These are phyloP conservation scores for Withania somnifera DNA, from an alignment of 305 asterid genomes.

Conservation along the genomic window DNA sequence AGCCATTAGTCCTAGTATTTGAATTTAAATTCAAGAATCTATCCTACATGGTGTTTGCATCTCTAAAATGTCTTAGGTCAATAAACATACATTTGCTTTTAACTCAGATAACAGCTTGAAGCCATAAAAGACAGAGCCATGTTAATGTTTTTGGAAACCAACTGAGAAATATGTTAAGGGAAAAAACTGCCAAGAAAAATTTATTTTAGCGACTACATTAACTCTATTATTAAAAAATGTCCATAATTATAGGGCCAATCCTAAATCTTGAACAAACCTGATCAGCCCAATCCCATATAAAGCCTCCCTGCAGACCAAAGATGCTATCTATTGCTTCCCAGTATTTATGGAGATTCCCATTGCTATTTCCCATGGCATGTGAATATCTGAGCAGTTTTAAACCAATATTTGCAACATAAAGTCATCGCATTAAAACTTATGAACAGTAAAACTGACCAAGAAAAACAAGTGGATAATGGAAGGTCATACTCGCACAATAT, in stretches of 20 bases:
- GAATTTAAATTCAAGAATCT: neutral
- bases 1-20: neutral
- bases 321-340: slow-evolving; percentile 99
- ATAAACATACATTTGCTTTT: neutral
- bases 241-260: neutral
- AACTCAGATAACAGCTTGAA: neutral
- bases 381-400: slow-evolving; percentile 50
- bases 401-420: neutral
- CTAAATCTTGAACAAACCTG: slow-evolving; percentile 42
- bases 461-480: slow-evolving; percentile 8
- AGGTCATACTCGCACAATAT: slow-evolving; percentile 92
- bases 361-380: slow-evolving; percentile 99
- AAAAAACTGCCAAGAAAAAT: neutral
- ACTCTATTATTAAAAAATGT: neutral
- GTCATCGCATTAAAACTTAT: slow-evolving; percentile 8
- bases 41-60: neutral
- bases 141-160: neutral
- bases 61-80: neutral
- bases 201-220: neutral
- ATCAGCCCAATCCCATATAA: slow-evolving; percentile 99
- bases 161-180: neutral
- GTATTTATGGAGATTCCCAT: slow-evolving; percentile 72
- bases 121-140: neutral
- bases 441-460: slow-evolving; percentile 2
- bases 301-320: slow-evolving; percentile 98